Base-by-base conservation (phyloP, 495 filamentous ascomycete genomes). In the Trichoderma gamsii region DNA sequence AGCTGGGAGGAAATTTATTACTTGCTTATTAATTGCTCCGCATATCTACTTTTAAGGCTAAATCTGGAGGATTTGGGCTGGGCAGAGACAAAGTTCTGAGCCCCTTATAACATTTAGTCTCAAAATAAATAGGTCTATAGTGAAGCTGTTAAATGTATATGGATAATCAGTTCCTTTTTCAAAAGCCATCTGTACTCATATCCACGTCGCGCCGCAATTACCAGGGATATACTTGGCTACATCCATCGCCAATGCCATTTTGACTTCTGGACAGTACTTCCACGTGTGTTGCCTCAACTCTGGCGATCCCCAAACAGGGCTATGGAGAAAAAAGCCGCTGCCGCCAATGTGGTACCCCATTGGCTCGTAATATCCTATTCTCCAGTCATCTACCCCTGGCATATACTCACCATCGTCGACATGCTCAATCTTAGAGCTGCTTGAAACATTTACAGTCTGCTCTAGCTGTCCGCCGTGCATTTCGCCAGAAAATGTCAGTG, bases 281-380 rank as follows among this genome's bases (percentile, higher is more conserved):
- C 79, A 83, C 18, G 84, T 80, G 44, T 80, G 77, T 63, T 79
- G 76, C 23, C 82, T 70, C 72, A 75, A 67, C 67, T 73, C 67
- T 0, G 76, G 76, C 18, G 74, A 76, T 43, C 76, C 77, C 82
- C 82, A 84, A 44, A 83, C 75, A 1, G 66, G 75, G 16, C 38
- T 32, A 27, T 80, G 78, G 32, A 84, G 67, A 21, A 68, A 72
- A 6, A 23, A 59, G 25, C 81, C 82, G 46, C 76, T 76, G 27
- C 78, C 76, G 1, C 81, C 82, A n/a, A 80, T 79, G 67, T 84
- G 82, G 68, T 84, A 84, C 43, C 82, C 82, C 82, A 84, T 83
- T 8, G 82, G 82, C 69, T 83, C 82, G 63, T 82, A 79, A 32
- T 76, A 79, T 44, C 82, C 80, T 6, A 76, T 72, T 52, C 80